Conservation (phyloP, 371 early-diverging fungal genomes). For the Batrachochytrium dendrobatidis region DNA sequence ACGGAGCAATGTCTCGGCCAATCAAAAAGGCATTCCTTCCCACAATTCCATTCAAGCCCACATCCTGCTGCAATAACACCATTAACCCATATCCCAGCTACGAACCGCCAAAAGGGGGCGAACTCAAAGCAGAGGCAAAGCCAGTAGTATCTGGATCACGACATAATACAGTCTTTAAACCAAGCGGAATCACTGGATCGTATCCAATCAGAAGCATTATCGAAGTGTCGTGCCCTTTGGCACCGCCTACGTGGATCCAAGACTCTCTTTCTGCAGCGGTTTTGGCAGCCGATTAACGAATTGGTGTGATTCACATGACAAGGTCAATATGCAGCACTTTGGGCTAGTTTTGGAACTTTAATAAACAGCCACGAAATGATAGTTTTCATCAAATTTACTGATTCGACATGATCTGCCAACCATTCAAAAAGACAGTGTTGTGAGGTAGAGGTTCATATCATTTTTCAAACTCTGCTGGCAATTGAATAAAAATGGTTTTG, state of each 20-base stretch:
- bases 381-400: too few relatives aligned
- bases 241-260: slow-evolving; percentile 36
- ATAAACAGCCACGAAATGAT: too few relatives aligned
- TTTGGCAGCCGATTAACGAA: too few relatives aligned
- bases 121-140: slow-evolving; percentile 1
- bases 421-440: too few relatives aligned
- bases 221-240: slow-evolving; percentile 31
- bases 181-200: slow-evolving; percentile 28
- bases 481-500: too few relatives aligned
- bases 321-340: too few relatives aligned
- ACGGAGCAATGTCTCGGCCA: background rate
- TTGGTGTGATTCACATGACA: too few relatives aligned
- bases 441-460: too few relatives aligned
- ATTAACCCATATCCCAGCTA: slow-evolving; percentile 40
- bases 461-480: too few relatives aligned
- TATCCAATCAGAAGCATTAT: slow-evolving; percentile 37
- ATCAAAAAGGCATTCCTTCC: background rate
- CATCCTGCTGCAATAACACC: slow-evolving; percentile 30
- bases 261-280: slow-evolving; percentile 7
- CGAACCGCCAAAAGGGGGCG: slow-evolving; percentile 23
- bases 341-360: too few relatives aligned
- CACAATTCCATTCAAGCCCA: slow-evolving; percentile 34
- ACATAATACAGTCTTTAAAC: slow-evolving; percentile 27
- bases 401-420: too few relatives aligned
- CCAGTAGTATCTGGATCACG: slow-evolving; percentile 4